Evolutionary conservation across 2,329 filamentous ascomycete species (phyloP), one percentile per base, ranked within the genome.

Genomic region (Polytolypa hystricis): DNA sequence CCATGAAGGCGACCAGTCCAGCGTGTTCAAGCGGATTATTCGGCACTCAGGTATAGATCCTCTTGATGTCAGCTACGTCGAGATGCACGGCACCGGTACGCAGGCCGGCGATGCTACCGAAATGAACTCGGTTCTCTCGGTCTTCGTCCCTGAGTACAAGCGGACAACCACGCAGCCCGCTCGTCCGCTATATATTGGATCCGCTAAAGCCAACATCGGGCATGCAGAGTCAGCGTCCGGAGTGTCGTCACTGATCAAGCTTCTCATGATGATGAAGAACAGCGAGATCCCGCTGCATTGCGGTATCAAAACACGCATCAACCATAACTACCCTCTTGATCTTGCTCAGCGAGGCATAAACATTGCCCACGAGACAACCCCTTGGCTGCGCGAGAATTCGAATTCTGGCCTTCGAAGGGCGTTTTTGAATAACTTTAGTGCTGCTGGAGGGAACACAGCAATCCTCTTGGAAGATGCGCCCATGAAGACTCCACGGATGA

Each of bases 61-160:
- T 2, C 70, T 77, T 34, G 81, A 87, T 44, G 71, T 93, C 33
- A 77, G 77, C 57, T 93, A 89, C 51, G 78, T 93, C 6, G 85
- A 93, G 60, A 85, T 91, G 78, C 84, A 93, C 56, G 85, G 83
- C 10, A 93, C 85, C 2, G 85, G 85, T 20, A 93, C 84, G 0
- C 83, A 91, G 56, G 84, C 81, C 20, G 85, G 83, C 42, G 85
- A 93, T 51, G 78, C 77, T 5, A 81, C 77, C 3, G 86, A 94
- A 56, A 87, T 89, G 79, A 67, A 75, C 1, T 85, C 80, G 0
- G 81, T 93, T 33, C 75, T 77, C 15, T 67, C 72, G 33, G 65
- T 72, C 14, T 81, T 80, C 47, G 75, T 73, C 30, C 69, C 72
- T 15, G 62, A 65, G 37, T 57, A 68, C 45, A 23, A 33, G 6